These are phyloP conservation scores for Theobroma grandiflorum DNA, from an alignment of 441 rosid genomes.

Conservation along the genomic window DNA sequence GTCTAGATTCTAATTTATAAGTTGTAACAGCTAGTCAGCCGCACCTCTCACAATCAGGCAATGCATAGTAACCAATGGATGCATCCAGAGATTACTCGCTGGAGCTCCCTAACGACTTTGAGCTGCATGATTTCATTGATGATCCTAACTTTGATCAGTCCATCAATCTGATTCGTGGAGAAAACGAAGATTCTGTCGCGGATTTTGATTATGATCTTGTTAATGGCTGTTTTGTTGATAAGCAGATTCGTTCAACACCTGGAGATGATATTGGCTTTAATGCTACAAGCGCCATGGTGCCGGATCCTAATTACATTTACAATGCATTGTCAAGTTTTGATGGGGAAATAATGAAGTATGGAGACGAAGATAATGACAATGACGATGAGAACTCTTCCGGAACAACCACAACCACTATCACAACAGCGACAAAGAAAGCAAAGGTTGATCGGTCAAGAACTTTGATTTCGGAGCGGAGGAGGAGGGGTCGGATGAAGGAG, in stretches of 20 bases:
- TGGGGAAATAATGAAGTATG: conserved; percentile 30
- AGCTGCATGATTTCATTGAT: conserved; percentile 55
- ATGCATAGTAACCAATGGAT: not conserved
- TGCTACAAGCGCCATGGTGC: conserved; percentile 31
- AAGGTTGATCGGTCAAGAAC: conserved; percentile 78
- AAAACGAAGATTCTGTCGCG: conserved; percentile 39
- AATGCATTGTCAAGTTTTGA: conserved; percentile 47
- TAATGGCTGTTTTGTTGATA: conserved; percentile 43
- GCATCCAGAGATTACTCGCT: conserved; percentile 31
- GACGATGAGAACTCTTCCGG: conserved; percentile 66
- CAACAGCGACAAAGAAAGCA: conserved; percentile 36
- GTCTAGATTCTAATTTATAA: not conserved
- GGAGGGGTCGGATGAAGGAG: conserved; percentile 90
- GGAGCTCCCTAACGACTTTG: conserved; percentile 41
- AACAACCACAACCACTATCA: conserved; percentile 40
- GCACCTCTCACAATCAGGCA: not conserved
- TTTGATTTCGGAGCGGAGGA: conserved; percentile 69
- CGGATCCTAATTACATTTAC: conserved; percentile 42
- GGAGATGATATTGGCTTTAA: conserved; percentile 37
- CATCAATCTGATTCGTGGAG: conserved; percentile 65
- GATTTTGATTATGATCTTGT: conserved; percentile 45
- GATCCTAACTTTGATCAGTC: conserved; percentile 67
- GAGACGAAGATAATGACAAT: conserved; percentile 40
- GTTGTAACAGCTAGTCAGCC: not conserved
- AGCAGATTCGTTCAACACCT: conserved; percentile 44